Percentiles rank a stretch among this genome's conserved stretches.
These are phyloP conservation scores for Eragrostis nindensis DNA, from an alignment of 176 grass and related monocot species.

Conservation along the genomic window DNA sequence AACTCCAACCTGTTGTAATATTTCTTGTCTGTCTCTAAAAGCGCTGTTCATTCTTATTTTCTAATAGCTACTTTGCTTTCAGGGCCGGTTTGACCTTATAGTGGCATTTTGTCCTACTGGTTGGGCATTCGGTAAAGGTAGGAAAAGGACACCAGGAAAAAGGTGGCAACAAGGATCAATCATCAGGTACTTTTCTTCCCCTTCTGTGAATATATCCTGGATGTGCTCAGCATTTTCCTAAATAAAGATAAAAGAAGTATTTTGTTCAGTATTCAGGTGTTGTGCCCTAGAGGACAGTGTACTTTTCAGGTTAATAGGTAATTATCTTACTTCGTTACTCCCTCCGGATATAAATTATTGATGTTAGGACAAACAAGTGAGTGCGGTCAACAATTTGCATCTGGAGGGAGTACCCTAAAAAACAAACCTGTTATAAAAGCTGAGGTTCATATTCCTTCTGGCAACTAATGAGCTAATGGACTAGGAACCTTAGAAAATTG, in stretches of 20 bases:
- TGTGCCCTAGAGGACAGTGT: not conserved
- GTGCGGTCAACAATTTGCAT: too few relatives aligned
- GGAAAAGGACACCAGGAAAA: conserved; percentile 80
- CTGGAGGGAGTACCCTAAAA: not conserved
- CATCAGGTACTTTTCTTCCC: conserved; percentile 64
- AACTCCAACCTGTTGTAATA: not conserved
- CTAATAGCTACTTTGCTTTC: conserved; percentile 43
- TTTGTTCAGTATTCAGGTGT: not conserved
- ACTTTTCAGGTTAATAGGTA: not conserved
- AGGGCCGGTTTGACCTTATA: conserved; percentile 82
- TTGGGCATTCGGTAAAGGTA: conserved; percentile 94
- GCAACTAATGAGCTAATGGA: not conserved
- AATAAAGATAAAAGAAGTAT: not conserved
- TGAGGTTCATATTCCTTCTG: not conserved
- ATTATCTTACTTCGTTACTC: too few relatives aligned
- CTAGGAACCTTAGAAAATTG: not conserved
- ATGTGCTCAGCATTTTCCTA: conserved; percentile 10
- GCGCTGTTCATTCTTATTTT: conserved; percentile 10
- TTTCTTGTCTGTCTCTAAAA: conserved; percentile 2
- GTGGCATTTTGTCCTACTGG: conserved; percentile 95
- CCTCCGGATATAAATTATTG: too few relatives aligned
- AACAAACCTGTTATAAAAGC: not conserved
- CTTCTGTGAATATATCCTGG: not conserved
- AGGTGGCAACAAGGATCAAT: conserved; percentile 87
- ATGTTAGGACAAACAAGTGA: too few relatives aligned